Evolutionary conservation across 495 filamentous ascomycete species (phyloP).

Genomic region (Cryomyces minteri): DNA sequence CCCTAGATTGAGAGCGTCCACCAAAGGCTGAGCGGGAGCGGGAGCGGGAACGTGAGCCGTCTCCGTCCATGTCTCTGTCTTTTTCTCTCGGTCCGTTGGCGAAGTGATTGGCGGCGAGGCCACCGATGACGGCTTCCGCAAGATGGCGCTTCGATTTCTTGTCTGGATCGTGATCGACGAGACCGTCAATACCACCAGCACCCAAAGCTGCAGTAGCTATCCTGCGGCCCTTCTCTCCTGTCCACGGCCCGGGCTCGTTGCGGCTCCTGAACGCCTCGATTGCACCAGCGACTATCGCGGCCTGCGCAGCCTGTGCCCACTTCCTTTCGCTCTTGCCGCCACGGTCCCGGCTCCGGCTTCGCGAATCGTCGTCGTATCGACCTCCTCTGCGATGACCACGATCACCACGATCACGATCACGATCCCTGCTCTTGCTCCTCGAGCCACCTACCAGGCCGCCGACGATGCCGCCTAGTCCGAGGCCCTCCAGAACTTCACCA

Average conservation of each 20-base stretch:
- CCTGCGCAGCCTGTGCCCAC: slow-evolving; percentile 70
- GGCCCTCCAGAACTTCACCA: slow-evolving; percentile 16
- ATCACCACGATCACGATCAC: slow-evolving; percentile 13
- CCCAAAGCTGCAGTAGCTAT: slow-evolving; percentile 73
- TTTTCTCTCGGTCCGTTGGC: slow-evolving; percentile 55
- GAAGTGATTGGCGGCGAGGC: slow-evolving; percentile 63
- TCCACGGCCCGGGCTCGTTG: slow-evolving; percentile 72
- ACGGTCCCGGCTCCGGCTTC: slow-evolving; percentile 25
- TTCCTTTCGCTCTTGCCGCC: slow-evolving; percentile 35
- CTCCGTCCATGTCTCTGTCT: slow-evolving; percentile 18
- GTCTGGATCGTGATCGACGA: slow-evolving; percentile 52
- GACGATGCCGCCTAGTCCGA: slow-evolving; percentile 21
- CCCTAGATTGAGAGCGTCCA: slow-evolving; percentile 14
- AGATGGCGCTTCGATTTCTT: slow-evolving; percentile 51
- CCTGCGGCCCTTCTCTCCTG: slow-evolving; percentile 69
- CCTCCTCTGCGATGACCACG: slow-evolving; percentile 29
- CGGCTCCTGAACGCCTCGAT: slow-evolving; percentile 74
- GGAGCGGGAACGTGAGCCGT: slow-evolving; percentile 5
- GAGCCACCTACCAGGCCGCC: slow-evolving; percentile 17
- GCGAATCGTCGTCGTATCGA: slow-evolving; percentile 12
- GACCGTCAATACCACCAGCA: slow-evolving; percentile 66
- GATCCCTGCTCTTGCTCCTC: slow-evolving; percentile 24
- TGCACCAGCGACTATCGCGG: slow-evolving; percentile 69
- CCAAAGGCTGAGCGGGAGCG: slow-evolving; percentile 8
- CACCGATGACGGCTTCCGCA: slow-evolving; percentile 65